Evolutionary conservation across 768 basidiomycete species (phyloP).

Genomic region (Pisolithus microcarpus): DNA sequence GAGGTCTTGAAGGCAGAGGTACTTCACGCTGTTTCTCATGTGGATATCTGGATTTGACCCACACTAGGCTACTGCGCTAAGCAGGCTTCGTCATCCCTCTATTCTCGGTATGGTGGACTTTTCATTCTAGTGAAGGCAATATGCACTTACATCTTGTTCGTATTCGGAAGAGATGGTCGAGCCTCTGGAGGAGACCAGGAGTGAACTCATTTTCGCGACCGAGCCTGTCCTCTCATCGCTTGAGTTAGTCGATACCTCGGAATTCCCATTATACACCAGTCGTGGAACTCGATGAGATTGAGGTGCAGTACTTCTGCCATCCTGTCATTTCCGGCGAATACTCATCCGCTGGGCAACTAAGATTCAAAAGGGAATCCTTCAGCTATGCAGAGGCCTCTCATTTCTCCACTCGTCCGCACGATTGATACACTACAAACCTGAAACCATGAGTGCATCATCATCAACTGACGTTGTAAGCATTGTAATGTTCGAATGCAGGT

Average conservation of each 20-base stretch:
- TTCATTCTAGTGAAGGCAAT: background rate
- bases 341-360: conserved; percentile 22
- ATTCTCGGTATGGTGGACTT: conserved; percentile 58
- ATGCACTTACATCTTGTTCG: conserved; percentile 4
- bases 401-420: conserved; percentile 92
- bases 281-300: conserved; percentile 92
- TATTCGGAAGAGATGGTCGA: conserved; percentile 84
- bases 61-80: conserved; percentile 72
- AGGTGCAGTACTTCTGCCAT: conserved; percentile 43
- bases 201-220: conserved; percentile 86
- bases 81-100: conserved; percentile 85
- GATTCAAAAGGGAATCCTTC: conserved; percentile 96
- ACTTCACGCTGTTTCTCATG: conserved; percentile 14
- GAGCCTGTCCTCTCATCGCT: conserved; percentile 84
- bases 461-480: conserved; percentile 76
- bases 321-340: background rate
- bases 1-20: conserved; percentile 92
- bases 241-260: conserved; percentile 64
- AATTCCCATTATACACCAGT: conserved; percentile 46
- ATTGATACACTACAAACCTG: conserved; percentile 86
- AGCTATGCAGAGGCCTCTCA: conserved; percentile 81
- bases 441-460: conserved; percentile 79
- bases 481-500: conserved; percentile 2
- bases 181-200: conserved; percentile 88
- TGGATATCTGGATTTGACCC: conserved; percentile 6